Base-by-base conservation (phyloP, 768 basidiomycete species). In the Amanita subjunquillea region DNA sequence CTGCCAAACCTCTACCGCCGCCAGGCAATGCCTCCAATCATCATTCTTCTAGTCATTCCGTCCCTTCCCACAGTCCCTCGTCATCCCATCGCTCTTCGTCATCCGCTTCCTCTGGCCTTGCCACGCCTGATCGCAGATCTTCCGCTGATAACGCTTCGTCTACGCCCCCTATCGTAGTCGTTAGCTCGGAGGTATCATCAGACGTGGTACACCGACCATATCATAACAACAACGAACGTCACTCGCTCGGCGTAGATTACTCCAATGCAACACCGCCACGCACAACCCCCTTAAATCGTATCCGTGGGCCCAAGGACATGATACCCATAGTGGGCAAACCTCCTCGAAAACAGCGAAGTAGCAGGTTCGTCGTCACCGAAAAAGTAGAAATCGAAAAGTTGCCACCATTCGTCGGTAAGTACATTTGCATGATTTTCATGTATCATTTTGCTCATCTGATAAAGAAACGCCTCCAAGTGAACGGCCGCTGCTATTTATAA, bases 261-360 rank as follows among this genome's bases (percentile, higher is more conserved):
- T 62, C 67, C 8, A 73, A 66, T 62, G 69, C 73, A 8, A 76
- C 76, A 1, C 84, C 83, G 20, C 85, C 87, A 29, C 79, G 88
- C 50, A 74, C 80, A 38, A 80, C 76, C 40, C 73, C 87, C 9
- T 71, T 89, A 57, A 83, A 79, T 61, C 83, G 90, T 59, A 79
- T 91, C 50, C 79, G 89, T 54, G 78, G 83, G 40, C 91, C 93
- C 51, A 96, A 93, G 69, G 96, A 98, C 67, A 97, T 91, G 41
- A 97, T 98, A 54, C 92, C 95, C 41, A 89, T 95, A 61, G 85
- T 90, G 12, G 93, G 92, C 30, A 98, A 98, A 63, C 93, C 92
- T 20, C 92, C 96, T 23, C 83, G 95, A 61, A 99, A 98, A 68
- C 96, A 99, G 70, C 80, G 94, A 59, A 97, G 93, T 72, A 93